Base-by-base conservation (phyloP, 495 filamentous ascomycete species). In the Xylaria curta region DNA sequence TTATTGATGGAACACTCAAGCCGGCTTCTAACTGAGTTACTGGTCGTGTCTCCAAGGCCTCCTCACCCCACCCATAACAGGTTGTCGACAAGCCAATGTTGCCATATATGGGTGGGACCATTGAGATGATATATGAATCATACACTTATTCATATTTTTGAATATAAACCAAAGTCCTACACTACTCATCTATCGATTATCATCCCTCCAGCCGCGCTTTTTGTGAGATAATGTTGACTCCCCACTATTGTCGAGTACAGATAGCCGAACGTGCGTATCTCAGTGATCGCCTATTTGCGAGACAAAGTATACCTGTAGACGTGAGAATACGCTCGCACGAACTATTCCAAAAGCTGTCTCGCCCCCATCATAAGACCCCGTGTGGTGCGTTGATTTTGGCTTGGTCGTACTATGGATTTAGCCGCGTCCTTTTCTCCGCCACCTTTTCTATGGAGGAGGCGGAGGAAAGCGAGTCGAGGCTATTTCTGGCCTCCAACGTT, bases 381-480 rank as follows among this genome's bases (percentile, higher is more conserved):
- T 28, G 53, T 51, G 31, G 15, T 26, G 44, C 19, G 21, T 66
- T 17, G 28, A 19, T 19, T 46, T 24, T 66, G 28, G 65, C 47
- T 40, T 53, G 33, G 21, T 62, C 13, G 73, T 74, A 33, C 71
- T 13, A 74, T 74, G 49, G 77, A 76, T 33, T 58, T 69, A 46
- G 74, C 76, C 66, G 19, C 72, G 59, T 56, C 74, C 63, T 9
- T 72, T 66, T 51, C 64, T 66, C 64, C 64, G 64, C 46, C 4
- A 28, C 47, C 19, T 19, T 26, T 36, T 66, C 46, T 65, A 8
- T 63, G 26, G 59, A 12, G 61, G 67, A 9, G 83, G 81, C 12
- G 80, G 65, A 42, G 49, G 49, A 31, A 56, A 56, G 4, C 33
- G 1, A 51, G 47, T 13, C 28, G 19, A 31, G 49, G n/a, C 21